Evolutionary conservation across 306 rosid genomes (phyloP).

Genomic region (cucumber (Cucumis sativus)): Cucumber_9930_V3 NC_026660.2:14307501-14308000

Average conservation of each 20-base stretch:
- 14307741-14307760: constrained; percentile 10
- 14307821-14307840: not conserved
- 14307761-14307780: constrained; percentile 3
- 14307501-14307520: constrained; percentile 77
- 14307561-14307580: constrained; percentile 71
- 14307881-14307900: not conserved
- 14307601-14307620: constrained; percentile 56
- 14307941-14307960: not conserved
- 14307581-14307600: constrained; percentile 33
- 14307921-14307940: not conserved
- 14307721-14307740: constrained; percentile 74
- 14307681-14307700: constrained; percentile 29
- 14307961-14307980: not conserved
- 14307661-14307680: constrained; percentile 31
- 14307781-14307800: constrained; percentile 12
- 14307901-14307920: not conserved
- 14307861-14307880: not conserved
- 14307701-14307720: constrained; percentile 69
- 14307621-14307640: constrained; percentile 51
- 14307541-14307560: constrained; percentile 79
- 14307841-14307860: not conserved
- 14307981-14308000: constrained; percentile 1
- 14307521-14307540: constrained; percentile 53
- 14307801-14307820: constrained; percentile 8
- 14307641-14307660: constrained; percentile 47